Conservation (phyloP, 306 rosid genomes). For the Herpetospermum pedunculosum region DNA sequence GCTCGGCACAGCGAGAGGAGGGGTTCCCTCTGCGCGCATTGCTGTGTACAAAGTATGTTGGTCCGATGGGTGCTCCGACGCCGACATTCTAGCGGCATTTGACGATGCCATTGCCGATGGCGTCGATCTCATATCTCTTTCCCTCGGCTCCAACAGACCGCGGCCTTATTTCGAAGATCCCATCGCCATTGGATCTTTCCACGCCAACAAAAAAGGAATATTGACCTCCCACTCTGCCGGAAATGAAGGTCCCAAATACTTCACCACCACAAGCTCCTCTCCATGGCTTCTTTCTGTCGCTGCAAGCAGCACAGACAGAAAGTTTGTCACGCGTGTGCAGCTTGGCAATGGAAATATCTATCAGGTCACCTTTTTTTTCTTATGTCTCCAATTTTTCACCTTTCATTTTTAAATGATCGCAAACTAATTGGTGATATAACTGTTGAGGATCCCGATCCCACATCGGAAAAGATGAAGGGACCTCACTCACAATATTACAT, state of each 20-base stretch:
- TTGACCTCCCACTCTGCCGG: background rate
- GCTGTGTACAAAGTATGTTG: conserved; percentile 30
- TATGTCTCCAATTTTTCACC: too few species aligned
- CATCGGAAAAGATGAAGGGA: too few species aligned
- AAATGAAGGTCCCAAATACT: background rate
- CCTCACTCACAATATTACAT: too few species aligned
- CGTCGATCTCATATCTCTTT: conserved; percentile 26
- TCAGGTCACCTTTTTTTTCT: too few species aligned
- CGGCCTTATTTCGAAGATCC: background rate
- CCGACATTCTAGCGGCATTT: conserved; percentile 16
- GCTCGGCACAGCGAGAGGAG: conserved; percentile 23
- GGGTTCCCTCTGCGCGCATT: conserved; percentile 19
- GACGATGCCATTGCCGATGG: conserved; percentile 40
- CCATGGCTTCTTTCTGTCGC: background rate
- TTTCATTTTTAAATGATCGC: too few species aligned
- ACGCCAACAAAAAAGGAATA: conserved; percentile 22
- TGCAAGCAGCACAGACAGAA: background rate
- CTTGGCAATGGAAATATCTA: background rate
- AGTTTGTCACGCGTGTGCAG: background rate
- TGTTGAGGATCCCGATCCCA: too few species aligned
- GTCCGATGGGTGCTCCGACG: background rate
- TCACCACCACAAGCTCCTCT: background rate
- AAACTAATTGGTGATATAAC: too few species aligned
- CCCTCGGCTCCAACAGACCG: background rate
- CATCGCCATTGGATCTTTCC: conserved; percentile 37